phyloP scores from a whole-genome alignment of 257 asterid genomes.

The Solanum arcanum region DNA sequence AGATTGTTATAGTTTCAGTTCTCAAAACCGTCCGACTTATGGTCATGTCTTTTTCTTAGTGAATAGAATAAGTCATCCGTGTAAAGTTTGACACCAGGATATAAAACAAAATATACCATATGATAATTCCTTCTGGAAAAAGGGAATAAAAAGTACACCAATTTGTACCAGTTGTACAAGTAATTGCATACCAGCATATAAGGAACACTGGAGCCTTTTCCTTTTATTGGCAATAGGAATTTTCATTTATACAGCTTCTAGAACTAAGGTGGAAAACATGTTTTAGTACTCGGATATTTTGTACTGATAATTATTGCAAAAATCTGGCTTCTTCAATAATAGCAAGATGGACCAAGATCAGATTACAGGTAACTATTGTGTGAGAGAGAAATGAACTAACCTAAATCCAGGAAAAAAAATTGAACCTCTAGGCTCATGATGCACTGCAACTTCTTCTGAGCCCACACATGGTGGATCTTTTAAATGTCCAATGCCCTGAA shows the following conservation, averaged over 20 bases:
- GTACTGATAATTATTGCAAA: not conserved
- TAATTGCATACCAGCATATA: not conserved
- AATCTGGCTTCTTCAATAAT: not conserved
- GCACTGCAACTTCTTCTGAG: slow-evolving; percentile 13
- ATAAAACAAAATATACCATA: not conserved
- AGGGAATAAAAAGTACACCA: not conserved
- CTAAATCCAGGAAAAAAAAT: slow-evolving; percentile 22
- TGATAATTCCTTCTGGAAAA: not conserved
- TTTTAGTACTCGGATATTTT: not conserved
- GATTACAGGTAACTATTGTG: not conserved
- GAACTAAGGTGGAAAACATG: not conserved
- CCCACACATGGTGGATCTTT: slow-evolving; percentile 16
- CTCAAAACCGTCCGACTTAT: not conserved
- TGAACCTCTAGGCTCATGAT: slow-evolving; percentile 9
- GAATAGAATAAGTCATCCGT: not conserved
- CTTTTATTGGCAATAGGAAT: not conserved
- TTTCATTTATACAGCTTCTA: not conserved
- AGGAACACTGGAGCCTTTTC: not conserved
- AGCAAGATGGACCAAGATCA: not conserved
- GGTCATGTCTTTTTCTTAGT: not conserved
- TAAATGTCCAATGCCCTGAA: slow-evolving; percentile 30
- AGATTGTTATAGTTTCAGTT: not conserved
- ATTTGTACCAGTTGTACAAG: not conserved
- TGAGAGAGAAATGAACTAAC: slow-evolving; percentile 12
- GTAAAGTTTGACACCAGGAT: not conserved